Percentiles rank a stretch among this genome's conserved stretches.
Evolutionary conservation across 768 basidiomycete species (phyloP).

Genomic region (Chalciporus pseudorubinellus): DNA sequence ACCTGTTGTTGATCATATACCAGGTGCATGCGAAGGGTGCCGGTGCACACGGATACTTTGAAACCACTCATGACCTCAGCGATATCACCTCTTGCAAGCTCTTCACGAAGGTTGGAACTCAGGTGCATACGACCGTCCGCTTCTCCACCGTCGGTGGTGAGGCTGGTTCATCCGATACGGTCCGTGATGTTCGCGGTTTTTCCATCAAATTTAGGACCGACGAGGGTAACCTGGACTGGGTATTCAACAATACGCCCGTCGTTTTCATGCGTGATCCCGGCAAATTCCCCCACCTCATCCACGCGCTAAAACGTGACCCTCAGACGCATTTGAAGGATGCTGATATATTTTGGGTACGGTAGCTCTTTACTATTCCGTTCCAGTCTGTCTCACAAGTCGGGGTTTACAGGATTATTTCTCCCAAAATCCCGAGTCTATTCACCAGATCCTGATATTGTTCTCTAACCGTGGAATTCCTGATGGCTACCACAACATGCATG

Average conservation of each 20-base stretch:
- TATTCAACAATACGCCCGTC: slow-evolving; percentile 89
- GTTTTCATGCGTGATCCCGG: slow-evolving; percentile 87
- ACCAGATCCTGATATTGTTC: slow-evolving; percentile 87
- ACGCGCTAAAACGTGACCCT: slow-evolving; percentile 89
- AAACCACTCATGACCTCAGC: slow-evolving; percentile 80
- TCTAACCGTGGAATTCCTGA: slow-evolving; percentile 92
- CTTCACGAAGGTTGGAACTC: slow-evolving; percentile 62
- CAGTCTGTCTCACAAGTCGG: not conserved
- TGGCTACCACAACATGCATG: slow-evolving; percentile 85
- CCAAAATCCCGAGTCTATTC: slow-evolving; percentile 88
- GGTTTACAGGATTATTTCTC: slow-evolving; percentile 75
- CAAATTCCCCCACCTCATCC: slow-evolving; percentile 93
- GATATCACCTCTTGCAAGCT: slow-evolving; percentile 75
- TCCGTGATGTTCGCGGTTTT: slow-evolving; percentile 90
- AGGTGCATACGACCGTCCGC: slow-evolving; percentile 73
- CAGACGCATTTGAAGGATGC: slow-evolving; percentile 89
- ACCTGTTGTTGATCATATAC: slow-evolving; percentile 12
- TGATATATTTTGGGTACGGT: slow-evolving; percentile 74
- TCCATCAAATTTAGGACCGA: slow-evolving; percentile 86
- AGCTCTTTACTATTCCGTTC: not conserved
- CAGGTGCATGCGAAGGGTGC: slow-evolving; percentile 91
- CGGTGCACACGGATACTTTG: slow-evolving; percentile 91
- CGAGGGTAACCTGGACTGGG: slow-evolving; percentile 91
- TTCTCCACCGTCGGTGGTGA: slow-evolving; percentile 96
- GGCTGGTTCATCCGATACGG: slow-evolving; percentile 82